Conservation (phyloP, 495 filamentous ascomycete genomes). For the Entonaema liquescens region DNA sequence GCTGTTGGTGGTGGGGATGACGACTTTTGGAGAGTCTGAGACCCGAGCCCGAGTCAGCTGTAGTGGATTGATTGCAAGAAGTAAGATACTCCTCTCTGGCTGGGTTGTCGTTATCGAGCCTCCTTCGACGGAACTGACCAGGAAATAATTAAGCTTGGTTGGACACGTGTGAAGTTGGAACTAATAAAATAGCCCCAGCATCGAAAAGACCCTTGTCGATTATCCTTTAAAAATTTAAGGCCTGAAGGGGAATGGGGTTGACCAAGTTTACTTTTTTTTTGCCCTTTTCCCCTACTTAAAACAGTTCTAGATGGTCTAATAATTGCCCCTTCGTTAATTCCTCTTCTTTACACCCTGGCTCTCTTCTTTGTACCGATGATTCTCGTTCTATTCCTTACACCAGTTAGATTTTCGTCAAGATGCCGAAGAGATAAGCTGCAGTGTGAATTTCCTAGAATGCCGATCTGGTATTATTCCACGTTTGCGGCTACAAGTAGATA, state of each 20-base stretch:
- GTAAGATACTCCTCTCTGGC: not conserved
- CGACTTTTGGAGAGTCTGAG: not conserved
- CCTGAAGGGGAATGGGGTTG: conserved; percentile 12
- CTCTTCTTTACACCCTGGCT: not conserved
- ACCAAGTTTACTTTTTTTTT: conserved; percentile 20
- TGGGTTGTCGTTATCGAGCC: conserved; percentile 22
- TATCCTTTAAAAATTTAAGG: not conserved
- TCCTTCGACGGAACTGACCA: conserved; percentile 20
- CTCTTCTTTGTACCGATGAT: not conserved
- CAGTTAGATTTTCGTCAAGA: conserved; percentile 23
- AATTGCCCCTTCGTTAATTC: conserved; percentile 9
- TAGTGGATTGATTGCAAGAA: conserved; percentile 17
- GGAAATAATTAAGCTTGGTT: conserved; percentile 36
- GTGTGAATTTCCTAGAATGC: conserved; percentile 27
- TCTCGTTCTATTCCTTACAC: conserved; percentile 25
- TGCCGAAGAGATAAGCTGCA: conserved; percentile 34
- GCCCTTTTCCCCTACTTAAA: not conserved
- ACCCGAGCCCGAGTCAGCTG: conserved; percentile 3
- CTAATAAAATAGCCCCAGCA: conserved; percentile 18
- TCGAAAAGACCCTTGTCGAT: conserved; percentile 23
- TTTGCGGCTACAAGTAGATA: conserved; percentile 41
- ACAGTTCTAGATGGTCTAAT: conserved; percentile 24
- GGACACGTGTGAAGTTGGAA: conserved; percentile 35
- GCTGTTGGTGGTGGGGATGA: conserved; percentile 7
- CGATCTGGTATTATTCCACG: conserved; percentile 38